Percentiles rank a stretch among this genome's conserved stretches.
phyloP scores from a whole-genome alignment of 495 filamentous ascomycete species.

The Melanomma pulvis-pyrius region DNA sequence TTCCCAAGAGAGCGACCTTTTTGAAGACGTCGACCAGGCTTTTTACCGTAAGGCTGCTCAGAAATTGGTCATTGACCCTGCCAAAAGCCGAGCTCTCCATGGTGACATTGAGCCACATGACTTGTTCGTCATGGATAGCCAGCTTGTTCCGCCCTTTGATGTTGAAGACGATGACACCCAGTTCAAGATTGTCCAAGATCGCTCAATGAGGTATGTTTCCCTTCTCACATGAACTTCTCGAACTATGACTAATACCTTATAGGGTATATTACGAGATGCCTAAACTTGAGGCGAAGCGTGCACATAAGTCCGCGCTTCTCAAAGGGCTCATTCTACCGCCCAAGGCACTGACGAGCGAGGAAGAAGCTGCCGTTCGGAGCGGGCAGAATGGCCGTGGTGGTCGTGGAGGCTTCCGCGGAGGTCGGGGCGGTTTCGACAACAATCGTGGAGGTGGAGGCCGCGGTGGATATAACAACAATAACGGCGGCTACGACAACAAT shows the following conservation, averaged over 20 bases:
- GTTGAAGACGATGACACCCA: conserved; percentile 57
- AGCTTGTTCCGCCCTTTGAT: conserved; percentile 65
- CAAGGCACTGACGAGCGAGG: conserved; percentile 69
- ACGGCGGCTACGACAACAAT: conserved; percentile 7
- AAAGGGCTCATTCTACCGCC: conserved; percentile 73
- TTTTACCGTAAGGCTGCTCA: conserved; percentile 83
- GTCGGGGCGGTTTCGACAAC: conserved; percentile 31
- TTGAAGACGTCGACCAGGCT: conserved; percentile 74
- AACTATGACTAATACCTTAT: conserved; percentile 43
- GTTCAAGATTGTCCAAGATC: conserved; percentile 79
- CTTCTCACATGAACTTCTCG: neutral
- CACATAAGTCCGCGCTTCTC: conserved; percentile 93
- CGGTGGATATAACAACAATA: conserved; percentile 2
- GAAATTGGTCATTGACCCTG: conserved; percentile 70
- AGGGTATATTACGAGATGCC: conserved; percentile 88
- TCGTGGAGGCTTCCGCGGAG: conserved; percentile 53
- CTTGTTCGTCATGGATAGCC: conserved; percentile 71
- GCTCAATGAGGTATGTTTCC: conserved; percentile 68
- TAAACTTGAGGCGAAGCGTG: conserved; percentile 53
- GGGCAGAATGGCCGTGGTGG: conserved; percentile 54
- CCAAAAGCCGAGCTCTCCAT: conserved; percentile 72
- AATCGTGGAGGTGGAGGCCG: conserved; percentile 5
- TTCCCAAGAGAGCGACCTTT: conserved; percentile 79
- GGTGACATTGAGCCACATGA: conserved; percentile 84
- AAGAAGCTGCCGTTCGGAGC: conserved; percentile 69